phyloP scores from a whole-genome alignment of 2,329 filamentous ascomycete species.

The Zopfia rhizophila region DNA sequence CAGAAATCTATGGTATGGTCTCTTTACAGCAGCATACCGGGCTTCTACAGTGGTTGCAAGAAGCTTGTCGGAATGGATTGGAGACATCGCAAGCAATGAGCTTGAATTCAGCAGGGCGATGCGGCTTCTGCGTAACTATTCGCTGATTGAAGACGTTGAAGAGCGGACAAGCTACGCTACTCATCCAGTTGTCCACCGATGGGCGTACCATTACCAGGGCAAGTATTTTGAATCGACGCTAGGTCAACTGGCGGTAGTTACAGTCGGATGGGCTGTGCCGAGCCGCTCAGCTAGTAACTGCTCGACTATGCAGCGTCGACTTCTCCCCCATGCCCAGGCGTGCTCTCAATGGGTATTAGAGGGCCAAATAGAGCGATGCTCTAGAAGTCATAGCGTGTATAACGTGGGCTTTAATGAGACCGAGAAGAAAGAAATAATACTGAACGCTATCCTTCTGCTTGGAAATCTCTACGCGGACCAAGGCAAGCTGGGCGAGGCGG shows the following conservation, averaged over 20 bases:
- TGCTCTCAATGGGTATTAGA: constrained; percentile 11
- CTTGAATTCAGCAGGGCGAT: constrained; percentile 32
- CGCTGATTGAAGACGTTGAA: constrained; percentile 31
- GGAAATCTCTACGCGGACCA: constrained; percentile 14
- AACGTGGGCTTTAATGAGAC: too few species aligned
- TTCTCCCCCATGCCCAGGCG: constrained; percentile 27
- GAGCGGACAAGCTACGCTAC: constrained; percentile 37
- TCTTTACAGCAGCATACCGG: constrained; percentile 36
- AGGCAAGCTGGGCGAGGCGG: constrained; percentile 15
- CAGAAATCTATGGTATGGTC: constrained; percentile 57
- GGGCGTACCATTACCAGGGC: constrained; percentile 35
- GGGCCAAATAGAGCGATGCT: constrained; percentile 10
- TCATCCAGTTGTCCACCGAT: too few species aligned
- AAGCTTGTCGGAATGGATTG: constrained; percentile 26
- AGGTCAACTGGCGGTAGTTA: constrained; percentile 11
- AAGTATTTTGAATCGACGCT: constrained; percentile 11
- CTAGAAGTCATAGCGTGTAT: too few species aligned
- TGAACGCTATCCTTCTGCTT: constrained; percentile 5
- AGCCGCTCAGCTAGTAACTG: constrained; percentile 2
- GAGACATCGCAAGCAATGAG: too few species aligned
- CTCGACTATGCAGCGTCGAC: constrained; percentile 28
- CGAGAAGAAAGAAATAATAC: too few species aligned
- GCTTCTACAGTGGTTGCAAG: constrained; percentile 1
- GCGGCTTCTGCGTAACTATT: constrained; percentile 33
- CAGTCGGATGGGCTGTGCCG: constrained; percentile 11